phyloP scores from a whole-genome alignment of 441 rosid genomes.

The Pelargonium citronellum region DNA sequence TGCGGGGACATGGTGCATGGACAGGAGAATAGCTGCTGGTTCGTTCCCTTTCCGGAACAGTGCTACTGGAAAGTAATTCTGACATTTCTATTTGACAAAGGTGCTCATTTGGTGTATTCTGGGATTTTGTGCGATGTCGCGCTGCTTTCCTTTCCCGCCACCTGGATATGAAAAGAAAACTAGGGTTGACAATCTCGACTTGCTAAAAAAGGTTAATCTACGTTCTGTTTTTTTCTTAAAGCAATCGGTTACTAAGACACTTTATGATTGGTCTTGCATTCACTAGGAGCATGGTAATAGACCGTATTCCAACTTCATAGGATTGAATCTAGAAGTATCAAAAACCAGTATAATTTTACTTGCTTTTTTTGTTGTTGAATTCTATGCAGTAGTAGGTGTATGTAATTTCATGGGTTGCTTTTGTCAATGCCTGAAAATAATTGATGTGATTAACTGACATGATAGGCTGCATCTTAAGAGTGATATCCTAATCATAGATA shows the following conservation, averaged over 20 bases:
- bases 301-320: background rate
- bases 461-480: slow-evolving; percentile 3
- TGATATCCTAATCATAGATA: background rate
- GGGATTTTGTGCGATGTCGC: slow-evolving; percentile 42
- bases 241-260: background rate
- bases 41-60: slow-evolving; percentile 32
- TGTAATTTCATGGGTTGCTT: background rate
- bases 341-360: slow-evolving; percentile 2
- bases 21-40: slow-evolving; percentile 32
- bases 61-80: slow-evolving; percentile 31
- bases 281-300: slow-evolving; percentile 9
- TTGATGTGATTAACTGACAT: background rate
- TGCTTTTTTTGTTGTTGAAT: background rate
- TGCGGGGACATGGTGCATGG: slow-evolving; percentile 44
- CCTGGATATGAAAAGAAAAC: slow-evolving; percentile 49
- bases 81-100: slow-evolving; percentile 23
- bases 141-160: slow-evolving; percentile 52
- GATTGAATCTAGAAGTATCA: background rate
- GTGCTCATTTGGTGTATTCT: slow-evolving; percentile 17
- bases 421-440: background rate
- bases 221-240: background rate
- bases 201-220: slow-evolving; percentile 36
- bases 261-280: slow-evolving; percentile 17
- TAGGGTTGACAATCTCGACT: slow-evolving; percentile 28
- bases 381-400: background rate